Evolutionary conservation across 345 rosid genomes (phyloP).

Genomic region (Gynandropsis gynandra): DNA sequence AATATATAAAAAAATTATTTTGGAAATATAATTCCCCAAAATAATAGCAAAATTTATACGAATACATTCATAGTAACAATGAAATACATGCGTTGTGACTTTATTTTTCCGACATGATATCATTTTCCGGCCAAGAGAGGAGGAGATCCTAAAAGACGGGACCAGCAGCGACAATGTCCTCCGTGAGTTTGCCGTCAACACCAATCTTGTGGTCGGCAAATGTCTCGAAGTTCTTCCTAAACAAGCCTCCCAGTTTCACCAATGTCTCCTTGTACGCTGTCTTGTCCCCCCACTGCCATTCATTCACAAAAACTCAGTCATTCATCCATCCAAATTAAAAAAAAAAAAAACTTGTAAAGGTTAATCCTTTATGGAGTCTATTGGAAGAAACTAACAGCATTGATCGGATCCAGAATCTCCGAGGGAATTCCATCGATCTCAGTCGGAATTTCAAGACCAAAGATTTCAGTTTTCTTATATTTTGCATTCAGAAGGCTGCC

Average conservation of each 20-base stretch:
- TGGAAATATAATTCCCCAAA: no score
- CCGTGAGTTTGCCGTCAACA: conserved; percentile 58
- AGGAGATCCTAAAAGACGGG: conserved; percentile 56
- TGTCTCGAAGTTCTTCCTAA: conserved; percentile 68
- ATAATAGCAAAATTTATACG: no score
- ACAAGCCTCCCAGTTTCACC: conserved; percentile 79
- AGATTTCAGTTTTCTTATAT: conserved; percentile 65
- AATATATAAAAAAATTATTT: no score
- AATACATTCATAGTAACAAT: no score
- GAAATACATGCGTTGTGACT: no score
- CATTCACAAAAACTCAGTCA: neutral
- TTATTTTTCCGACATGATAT: no score
- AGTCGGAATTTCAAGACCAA: conserved; percentile 78
- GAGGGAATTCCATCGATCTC: conserved; percentile 77
- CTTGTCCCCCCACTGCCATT: conserved; percentile 75
- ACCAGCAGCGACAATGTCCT: conserved; percentile 84
- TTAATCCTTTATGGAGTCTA: no score
- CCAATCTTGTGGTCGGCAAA: conserved; percentile 81
- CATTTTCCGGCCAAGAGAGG: neutral
- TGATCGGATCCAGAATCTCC: conserved; percentile 71
- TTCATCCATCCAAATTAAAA: neutral
- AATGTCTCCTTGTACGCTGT: conserved; percentile 64
- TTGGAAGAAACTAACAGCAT: conserved; percentile 47
- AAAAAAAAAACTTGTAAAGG: no score
- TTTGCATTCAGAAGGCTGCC: conserved; percentile 61